phyloP scores from a whole-genome alignment of 1,284 basidiomycete species.

The Earliella scabrosa region DNA sequence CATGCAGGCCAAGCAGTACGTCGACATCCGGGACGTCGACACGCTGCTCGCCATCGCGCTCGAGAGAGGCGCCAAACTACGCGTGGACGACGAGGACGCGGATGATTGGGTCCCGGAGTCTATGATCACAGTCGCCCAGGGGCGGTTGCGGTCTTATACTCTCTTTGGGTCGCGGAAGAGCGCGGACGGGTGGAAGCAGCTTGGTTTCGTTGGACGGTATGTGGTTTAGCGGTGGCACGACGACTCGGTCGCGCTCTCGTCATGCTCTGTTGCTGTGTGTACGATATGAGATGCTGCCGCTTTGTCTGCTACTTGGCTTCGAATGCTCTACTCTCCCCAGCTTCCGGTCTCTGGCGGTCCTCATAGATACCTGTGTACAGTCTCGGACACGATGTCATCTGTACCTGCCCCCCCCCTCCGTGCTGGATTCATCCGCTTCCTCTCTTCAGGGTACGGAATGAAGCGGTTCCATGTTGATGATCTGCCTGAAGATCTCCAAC shows the following conservation, averaged over 20 bases:
- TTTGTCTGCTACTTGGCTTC: no score
- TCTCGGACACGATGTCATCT: no score
- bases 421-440: no score
- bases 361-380: no score
- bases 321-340: no score
- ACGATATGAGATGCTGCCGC: no score
- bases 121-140: constrained; percentile 7
- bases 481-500: background rate
- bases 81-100: constrained; percentile 1
- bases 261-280: no score
- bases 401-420: no score
- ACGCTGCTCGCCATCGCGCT: constrained; percentile 43
- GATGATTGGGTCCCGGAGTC: constrained; percentile 16
- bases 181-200: constrained; percentile 4
- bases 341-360: no score
- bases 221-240: no score
- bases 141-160: constrained; percentile 12
- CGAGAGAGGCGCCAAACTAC: constrained; percentile 2
- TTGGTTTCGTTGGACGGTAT: constrained; percentile 4
- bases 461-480: background rate
- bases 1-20: constrained; percentile 42
- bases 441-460: background rate
- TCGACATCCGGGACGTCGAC: constrained; percentile 48
- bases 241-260: no score
- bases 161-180: background rate